Conservation (phyloP, 140 eudicot species). For the Cichorium intybus region DNA sequence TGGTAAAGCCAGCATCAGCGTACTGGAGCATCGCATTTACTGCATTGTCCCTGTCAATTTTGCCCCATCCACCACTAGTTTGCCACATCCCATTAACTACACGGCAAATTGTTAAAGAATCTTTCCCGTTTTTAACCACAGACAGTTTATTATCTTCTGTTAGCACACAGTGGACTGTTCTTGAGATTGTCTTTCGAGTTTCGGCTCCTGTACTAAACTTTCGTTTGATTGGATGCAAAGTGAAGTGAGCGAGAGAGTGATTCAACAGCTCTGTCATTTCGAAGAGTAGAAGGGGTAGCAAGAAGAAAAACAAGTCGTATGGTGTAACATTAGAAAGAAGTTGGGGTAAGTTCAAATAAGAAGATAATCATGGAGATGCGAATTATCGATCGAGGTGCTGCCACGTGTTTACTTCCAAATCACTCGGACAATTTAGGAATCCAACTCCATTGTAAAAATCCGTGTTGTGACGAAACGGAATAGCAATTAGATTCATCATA, state of each 20-base stretch:
- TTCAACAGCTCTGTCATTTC: constrained; percentile 39
- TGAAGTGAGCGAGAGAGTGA: constrained; percentile 32
- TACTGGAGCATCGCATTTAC: constrained; percentile 68
- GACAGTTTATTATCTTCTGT: constrained; percentile 35
- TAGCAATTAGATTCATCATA: neutral
- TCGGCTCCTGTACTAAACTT: constrained; percentile 17
- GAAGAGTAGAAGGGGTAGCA: neutral
- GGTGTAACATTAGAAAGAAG: neutral
- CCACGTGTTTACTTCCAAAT: constrained; percentile 28
- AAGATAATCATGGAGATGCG: neutral
- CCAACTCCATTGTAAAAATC: constrained; percentile 1
- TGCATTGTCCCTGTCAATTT: constrained; percentile 55
- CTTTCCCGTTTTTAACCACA: constrained; percentile 74
- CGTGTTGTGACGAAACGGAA: constrained; percentile 1
- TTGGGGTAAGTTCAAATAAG: neutral
- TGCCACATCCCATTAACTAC: constrained; percentile 89
- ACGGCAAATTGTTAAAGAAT: constrained; percentile 61
- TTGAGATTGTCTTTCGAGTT: constrained; percentile 9
- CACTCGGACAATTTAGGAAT: neutral
- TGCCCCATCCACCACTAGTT: constrained; percentile 86
- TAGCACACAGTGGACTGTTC: constrained; percentile 38
- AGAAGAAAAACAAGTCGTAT: neutral
- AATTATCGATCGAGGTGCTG: constrained; percentile 25
- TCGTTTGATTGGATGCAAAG: constrained; percentile 22
- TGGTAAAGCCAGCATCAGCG: constrained; percentile 65